Percentiles rank a stretch among this genome's conserved stretches.
Evolutionary conservation across 1,284 basidiomycete species (phyloP).

Genomic region (Boletus albobrunnescens): DNA sequence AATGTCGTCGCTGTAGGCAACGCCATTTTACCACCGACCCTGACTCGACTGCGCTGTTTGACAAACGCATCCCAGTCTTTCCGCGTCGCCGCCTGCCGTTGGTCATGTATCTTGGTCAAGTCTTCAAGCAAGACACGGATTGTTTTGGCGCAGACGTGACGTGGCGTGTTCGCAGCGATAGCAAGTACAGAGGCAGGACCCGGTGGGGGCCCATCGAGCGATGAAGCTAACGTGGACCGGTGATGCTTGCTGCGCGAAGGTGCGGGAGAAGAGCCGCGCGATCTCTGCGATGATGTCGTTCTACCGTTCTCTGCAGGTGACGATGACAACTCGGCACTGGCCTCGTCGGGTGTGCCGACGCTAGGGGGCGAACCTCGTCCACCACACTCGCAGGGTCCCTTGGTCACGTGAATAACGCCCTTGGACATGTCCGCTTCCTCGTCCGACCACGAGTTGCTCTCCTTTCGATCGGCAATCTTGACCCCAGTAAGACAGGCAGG

Average conservation of each 20-base stretch:
- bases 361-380: constrained; percentile 35
- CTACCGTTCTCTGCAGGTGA: constrained; percentile 16
- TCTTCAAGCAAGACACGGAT: constrained; percentile 76
- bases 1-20: constrained; percentile 6
- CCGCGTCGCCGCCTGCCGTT: constrained; percentile 68
- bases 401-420: constrained; percentile 53
- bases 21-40: constrained; percentile 27
- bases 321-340: constrained; percentile 13
- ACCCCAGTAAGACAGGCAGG: constrained; percentile 84
- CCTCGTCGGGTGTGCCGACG: constrained; percentile 11
- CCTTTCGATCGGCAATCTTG: constrained; percentile 77
- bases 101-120: constrained; percentile 83
- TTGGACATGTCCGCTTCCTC: constrained; percentile 42
- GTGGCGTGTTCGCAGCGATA: constrained; percentile 56
- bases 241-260: constrained; percentile 46
- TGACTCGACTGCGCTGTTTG: constrained; percentile 54
- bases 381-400: constrained; percentile 56
- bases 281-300: constrained; percentile 24
- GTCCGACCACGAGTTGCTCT: constrained; percentile 72
- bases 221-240: constrained; percentile 40
- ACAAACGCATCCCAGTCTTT: constrained; percentile 91
- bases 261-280: constrained; percentile 45
- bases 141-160: constrained; percentile 71
- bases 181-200: constrained; percentile 51
- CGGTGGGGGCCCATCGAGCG: constrained; percentile 29